phyloP scores from a whole-genome alignment of 2,329 filamentous ascomycete genomes.

The Tothia fuscella region DNA sequence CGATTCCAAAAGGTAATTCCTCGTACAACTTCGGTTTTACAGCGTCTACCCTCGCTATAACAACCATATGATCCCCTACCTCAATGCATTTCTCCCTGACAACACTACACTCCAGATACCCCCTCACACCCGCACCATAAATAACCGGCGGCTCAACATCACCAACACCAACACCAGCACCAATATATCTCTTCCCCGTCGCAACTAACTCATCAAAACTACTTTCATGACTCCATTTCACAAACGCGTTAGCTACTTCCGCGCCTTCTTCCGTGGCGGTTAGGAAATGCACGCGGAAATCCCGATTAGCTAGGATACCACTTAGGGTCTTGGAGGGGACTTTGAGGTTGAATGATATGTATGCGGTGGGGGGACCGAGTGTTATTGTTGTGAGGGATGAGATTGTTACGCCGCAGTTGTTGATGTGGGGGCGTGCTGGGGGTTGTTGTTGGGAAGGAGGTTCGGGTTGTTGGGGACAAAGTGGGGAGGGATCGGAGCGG shows the following conservation, averaged over 20 bases:
- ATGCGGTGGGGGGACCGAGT: constrained; percentile 39
- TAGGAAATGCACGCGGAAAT: constrained; percentile 43
- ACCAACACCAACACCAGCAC: not conserved
- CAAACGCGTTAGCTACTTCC: constrained; percentile 21
- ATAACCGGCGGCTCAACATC: constrained; percentile 3
- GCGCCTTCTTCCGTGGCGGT: not conserved
- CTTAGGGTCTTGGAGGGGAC: constrained; percentile 43
- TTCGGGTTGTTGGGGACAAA: constrained; percentile 45
- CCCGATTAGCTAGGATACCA: constrained; percentile 33
- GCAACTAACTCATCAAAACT: not conserved
- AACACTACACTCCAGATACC: constrained; percentile 22
- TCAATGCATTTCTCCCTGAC: constrained; percentile 24
- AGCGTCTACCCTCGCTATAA: constrained; percentile 34
- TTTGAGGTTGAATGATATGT: constrained; percentile 52
- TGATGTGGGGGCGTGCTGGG: too few relatives aligned
- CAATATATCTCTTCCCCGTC: not conserved
- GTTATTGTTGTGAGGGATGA: constrained; percentile 51
- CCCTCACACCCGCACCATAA: constrained; percentile 12
- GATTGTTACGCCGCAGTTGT: constrained; percentile 42
- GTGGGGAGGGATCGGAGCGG: constrained; percentile 43
- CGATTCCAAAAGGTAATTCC: too few relatives aligned
- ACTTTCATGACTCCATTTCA: constrained; percentile 11
- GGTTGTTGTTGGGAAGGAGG: too few relatives aligned
- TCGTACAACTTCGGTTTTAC: too few relatives aligned
- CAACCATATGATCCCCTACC: constrained; percentile 36